A percentile compares a stretch with the other conserved stretches of the same genome.
These are phyloP conservation scores for Lolium multiflorum DNA, from an alignment of 176 grass and related monocot species.

Conservation along the genomic window DNA sequence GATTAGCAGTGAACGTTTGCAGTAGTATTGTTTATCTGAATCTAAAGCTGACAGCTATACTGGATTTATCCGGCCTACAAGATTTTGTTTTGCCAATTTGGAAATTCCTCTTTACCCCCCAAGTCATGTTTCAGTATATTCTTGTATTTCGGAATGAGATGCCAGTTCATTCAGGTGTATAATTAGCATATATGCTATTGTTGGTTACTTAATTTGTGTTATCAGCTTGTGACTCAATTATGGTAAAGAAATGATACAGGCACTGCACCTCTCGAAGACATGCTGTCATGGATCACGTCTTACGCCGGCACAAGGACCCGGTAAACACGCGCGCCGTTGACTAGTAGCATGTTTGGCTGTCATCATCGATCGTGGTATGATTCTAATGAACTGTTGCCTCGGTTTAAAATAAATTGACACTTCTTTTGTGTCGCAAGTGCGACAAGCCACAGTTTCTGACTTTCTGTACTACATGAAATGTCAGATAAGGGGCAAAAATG, in stretches of 20 bases:
- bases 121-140: neutral
- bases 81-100: conserved; percentile 21
- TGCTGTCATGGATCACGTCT: neutral
- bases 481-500: no score
- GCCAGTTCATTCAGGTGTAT: neutral
- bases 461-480: no score
- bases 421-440: neutral
- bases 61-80: conserved; percentile 24
- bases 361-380: neutral
- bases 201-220: neutral
- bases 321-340: neutral
- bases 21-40: conserved; percentile 18
- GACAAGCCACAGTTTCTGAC: no score
- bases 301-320: neutral
- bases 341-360: neutral
- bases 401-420: neutral
- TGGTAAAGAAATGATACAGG: neutral
- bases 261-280: neutral
- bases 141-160: neutral
- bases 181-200: neutral
- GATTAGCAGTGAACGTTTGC: conserved; percentile 27
- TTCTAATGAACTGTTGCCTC: neutral
- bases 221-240: neutral
- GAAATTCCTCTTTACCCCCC: no score
- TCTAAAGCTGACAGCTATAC: neutral